phyloP scores from a whole-genome alignment of 768 basidiomycete species.

The Russula foetens region DNA sequence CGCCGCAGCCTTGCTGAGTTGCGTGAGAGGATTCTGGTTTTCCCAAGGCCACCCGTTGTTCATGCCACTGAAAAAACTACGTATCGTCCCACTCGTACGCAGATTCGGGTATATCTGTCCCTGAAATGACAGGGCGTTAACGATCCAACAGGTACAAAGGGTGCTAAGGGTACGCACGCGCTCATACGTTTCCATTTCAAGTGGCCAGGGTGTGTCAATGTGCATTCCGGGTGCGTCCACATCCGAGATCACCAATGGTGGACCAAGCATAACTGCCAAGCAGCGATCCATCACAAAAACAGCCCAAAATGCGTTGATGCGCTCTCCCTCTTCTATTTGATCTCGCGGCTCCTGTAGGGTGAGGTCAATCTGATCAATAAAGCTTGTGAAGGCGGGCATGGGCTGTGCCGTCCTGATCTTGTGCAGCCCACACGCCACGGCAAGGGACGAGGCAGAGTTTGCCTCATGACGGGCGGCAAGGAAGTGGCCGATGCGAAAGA shows the following conservation, averaged over 20 bases:
- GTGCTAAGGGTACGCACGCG: conserved; percentile 20
- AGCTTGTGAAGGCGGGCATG: conserved; percentile 13
- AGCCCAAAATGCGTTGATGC: conserved; percentile 61
- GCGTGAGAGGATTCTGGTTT: conserved; percentile 31
- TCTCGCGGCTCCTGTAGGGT: conserved; percentile 34
- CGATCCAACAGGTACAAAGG: conserved; percentile 16
- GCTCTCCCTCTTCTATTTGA: conserved; percentile 53
- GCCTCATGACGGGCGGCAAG: conserved; percentile 28
- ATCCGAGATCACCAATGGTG: conserved; percentile 45
- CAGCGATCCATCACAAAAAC: conserved; percentile 51
- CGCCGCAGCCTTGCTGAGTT: conserved; percentile 47
- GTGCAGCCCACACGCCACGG: conserved; percentile 26
- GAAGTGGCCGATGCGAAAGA: conserved; percentile 24
- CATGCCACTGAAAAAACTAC: conserved; percentile 38
- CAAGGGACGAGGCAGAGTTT: conserved; percentile 26
- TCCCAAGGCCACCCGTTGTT: conserved; percentile 29
- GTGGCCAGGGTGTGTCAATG: conserved; percentile 35
- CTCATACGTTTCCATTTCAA: conserved; percentile 29
- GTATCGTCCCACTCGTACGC: conserved; percentile 40
- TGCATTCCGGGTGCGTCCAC: conserved; percentile 36
- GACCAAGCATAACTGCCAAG: conserved; percentile 45
- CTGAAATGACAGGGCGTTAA: conserved; percentile 32
- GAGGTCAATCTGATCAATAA: conserved; percentile 18
- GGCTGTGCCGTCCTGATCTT: conserved; percentile 19
- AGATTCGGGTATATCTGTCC: conserved; percentile 37